A percentile compares a stretch with the other conserved stretches of the same genome.
Evolutionary conservation across 2,329 filamentous ascomycete species (phyloP).

Genomic region (Ophiostoma sp.): DNA sequence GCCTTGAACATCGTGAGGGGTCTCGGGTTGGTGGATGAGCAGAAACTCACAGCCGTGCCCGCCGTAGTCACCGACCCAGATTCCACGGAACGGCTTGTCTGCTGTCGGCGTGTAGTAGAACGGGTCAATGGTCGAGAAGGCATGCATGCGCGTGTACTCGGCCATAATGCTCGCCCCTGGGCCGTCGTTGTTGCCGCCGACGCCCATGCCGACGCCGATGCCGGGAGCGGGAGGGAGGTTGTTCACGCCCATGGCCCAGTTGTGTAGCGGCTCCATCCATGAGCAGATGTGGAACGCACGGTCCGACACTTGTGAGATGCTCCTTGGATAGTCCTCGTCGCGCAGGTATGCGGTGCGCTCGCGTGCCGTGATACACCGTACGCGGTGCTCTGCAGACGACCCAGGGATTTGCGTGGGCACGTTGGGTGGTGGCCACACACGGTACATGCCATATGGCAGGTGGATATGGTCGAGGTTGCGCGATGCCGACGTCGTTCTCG

Average conservation of each 20-base stretch:
- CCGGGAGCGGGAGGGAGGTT: too few relatives aligned
- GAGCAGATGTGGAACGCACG: slow-evolving; percentile 67
- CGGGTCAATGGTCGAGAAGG: slow-evolving; percentile 66
- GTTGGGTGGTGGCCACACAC: slow-evolving; percentile 1
- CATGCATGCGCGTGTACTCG: slow-evolving; percentile 47
- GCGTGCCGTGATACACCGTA: not conserved
- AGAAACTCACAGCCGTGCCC: slow-evolving; percentile 86
- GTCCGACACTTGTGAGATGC: slow-evolving; percentile 53
- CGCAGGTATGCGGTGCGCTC: not conserved
- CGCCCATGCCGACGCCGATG: slow-evolving; percentile 37
- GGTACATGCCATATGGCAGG: not conserved
- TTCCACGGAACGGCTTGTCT: slow-evolving; percentile 77
- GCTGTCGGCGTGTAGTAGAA: slow-evolving; percentile 72
- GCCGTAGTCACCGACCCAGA: slow-evolving; percentile 89
- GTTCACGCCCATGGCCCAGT: too few relatives aligned
- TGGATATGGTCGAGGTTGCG: not conserved
- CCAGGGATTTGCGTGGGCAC: not conserved
- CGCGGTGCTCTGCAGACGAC: not conserved
- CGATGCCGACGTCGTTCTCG: not conserved
- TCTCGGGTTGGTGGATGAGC: slow-evolving; percentile 65
- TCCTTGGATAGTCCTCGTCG: not conserved
- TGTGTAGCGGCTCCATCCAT: slow-evolving; percentile 53
- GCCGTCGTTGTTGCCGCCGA: not conserved
- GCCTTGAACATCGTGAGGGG: slow-evolving; percentile 30
- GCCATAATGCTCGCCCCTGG: not conserved